Evolutionary conservation across 2,329 filamentous ascomycete genomes (phyloP), one percentile per base, ranked within the genome.

Genomic region (Teratosphaeria gauchensis): DNA sequence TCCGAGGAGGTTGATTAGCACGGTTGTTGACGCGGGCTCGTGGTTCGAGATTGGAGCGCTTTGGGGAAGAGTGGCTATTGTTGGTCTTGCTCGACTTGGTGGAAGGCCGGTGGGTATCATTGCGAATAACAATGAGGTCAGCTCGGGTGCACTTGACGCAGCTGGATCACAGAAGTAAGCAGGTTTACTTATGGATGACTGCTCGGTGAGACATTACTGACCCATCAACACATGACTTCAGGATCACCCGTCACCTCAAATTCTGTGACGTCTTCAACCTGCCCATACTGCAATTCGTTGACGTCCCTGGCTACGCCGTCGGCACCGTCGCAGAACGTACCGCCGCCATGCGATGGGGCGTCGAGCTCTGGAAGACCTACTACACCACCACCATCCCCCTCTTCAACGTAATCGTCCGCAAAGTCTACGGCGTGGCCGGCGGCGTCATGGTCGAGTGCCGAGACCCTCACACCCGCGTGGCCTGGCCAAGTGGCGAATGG

Each of bases 211-310:
- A 9, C 6, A 35, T 35, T 65, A 74, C 86, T 21, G 80, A 0
- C 74, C 81, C 24, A 51, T 51, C 51, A 32, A 53, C 3, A 8
- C 24, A 4, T 53, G 24, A 11, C 24, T 6, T 12, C 51, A 31
- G 31, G 38, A 33, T 24, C 30, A 38, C 53, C 28, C 53, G 33
- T 31, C 78, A 85, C 69, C 71, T 86, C 38, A 86, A 86, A 65
- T 78, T 86, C 65, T 82, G 82, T 61, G 84, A 87, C 65, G 77
- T 86, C 51, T 85, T 86, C 75, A 87, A 87, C 61, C 72, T 86
- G 2, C 84, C 84, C 0, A 73, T 86, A 3, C 59, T 87, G 7
- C 84, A 87, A 66, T 85, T 86, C 62, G 76, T 86, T 4, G 84
- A 86, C 66, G 75, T 84, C 1, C 84, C 81, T 3, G 81, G 84